These are phyloP conservation scores for Bipolaris cookei DNA, from an alignment of 2,329 filamentous ascomycete species.

Conservation along the genomic window DNA sequence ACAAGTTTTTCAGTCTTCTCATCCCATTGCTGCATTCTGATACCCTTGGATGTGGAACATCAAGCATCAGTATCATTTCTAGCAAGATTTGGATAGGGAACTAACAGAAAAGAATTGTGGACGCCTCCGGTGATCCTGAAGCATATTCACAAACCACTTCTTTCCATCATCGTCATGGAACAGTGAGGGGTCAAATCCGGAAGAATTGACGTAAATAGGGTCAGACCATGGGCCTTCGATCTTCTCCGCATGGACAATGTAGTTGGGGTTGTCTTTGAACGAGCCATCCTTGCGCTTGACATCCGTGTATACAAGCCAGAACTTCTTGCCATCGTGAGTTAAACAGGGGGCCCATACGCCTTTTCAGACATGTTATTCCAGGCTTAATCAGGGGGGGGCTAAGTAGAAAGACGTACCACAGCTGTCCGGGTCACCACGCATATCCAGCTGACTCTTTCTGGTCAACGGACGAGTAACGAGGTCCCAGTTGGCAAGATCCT, in stretches of 20 bases:
- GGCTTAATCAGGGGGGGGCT: background rate
- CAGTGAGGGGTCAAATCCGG: conserved; percentile 64
- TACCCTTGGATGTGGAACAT: conserved; percentile 44
- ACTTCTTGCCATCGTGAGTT: conserved; percentile 64
- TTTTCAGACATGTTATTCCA: conserved; percentile 9
- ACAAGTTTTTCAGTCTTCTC: conserved; percentile 57
- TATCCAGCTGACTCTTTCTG: conserved; percentile 58
- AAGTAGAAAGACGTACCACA: conserved; percentile 46
- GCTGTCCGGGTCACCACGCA: conserved; percentile 60
- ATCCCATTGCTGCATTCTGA: conserved; percentile 65
- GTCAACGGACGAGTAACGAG: conserved; percentile 62
- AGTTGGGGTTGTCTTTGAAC: conserved; percentile 69
- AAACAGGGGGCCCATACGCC: conserved; percentile 69
- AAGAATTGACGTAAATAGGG: conserved; percentile 65
- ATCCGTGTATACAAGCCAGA: conserved; percentile 70
- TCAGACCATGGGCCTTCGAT: conserved; percentile 69
- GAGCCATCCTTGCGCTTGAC: conserved; percentile 71
- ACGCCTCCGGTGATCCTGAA: conserved; percentile 44
- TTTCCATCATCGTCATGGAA: conserved; percentile 48
- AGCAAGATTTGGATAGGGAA: background rate
- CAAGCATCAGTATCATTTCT: background rate
- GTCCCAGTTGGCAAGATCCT: conserved; percentile 59
- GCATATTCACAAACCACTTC: conserved; percentile 50
- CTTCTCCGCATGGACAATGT: conserved; percentile 60
- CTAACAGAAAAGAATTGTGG: conserved; percentile 55